Conservation (phyloP, 805 yeast species). For the Teunomyces cretensis region DNA sequence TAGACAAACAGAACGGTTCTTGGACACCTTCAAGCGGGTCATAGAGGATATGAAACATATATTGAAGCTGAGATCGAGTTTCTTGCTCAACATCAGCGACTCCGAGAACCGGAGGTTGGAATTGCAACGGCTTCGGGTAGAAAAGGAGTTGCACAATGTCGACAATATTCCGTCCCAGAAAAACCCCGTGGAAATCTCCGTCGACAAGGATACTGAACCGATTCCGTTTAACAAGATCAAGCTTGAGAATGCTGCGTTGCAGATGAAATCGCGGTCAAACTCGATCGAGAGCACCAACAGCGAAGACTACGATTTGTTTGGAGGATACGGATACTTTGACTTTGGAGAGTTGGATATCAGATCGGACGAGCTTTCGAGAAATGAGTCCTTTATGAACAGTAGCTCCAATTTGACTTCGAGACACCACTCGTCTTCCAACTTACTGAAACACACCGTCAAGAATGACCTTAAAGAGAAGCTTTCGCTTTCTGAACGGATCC, state of each 20-base stretch:
- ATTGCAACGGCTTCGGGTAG: conserved; percentile 33
- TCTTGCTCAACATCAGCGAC: conserved; percentile 30
- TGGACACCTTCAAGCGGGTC: conserved; percentile 64
- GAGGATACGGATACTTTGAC: conserved; percentile 89
- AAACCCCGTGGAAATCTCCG: conserved; percentile 19
- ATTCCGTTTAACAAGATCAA: conserved; percentile 11
- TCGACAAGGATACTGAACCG: conserved; percentile 8
- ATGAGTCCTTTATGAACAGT: conserved; percentile 29
- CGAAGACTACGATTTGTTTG: conserved; percentile 47
- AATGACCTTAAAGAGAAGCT: conserved; percentile 29
- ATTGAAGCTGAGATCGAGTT: conserved; percentile 38
- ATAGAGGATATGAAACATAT: conserved; percentile 57
- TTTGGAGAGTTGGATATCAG: conserved; percentile 63
- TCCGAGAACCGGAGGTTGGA: conserved; percentile 33
- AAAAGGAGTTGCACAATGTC: conserved; percentile 33
- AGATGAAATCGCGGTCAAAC: conserved; percentile 2
- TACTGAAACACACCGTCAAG: conserved; percentile 11
- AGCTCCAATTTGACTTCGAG: conserved; percentile 19
- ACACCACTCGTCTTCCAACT: conserved; percentile 31
- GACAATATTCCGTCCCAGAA: conserved; percentile 18
- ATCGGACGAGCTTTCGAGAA: conserved; percentile 37
- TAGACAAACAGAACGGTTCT: conserved; percentile 79
- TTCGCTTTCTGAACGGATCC: conserved; percentile 36
- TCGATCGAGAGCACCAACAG: conserved; percentile 10
- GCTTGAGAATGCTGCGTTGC: conserved; percentile 5